A percentile compares a stretch with the other conserved stretches of the same genome.
phyloP scores from a whole-genome alignment of 2,329 filamentous ascomycete genomes.

The Aureobasidium subglaciale region DNA sequence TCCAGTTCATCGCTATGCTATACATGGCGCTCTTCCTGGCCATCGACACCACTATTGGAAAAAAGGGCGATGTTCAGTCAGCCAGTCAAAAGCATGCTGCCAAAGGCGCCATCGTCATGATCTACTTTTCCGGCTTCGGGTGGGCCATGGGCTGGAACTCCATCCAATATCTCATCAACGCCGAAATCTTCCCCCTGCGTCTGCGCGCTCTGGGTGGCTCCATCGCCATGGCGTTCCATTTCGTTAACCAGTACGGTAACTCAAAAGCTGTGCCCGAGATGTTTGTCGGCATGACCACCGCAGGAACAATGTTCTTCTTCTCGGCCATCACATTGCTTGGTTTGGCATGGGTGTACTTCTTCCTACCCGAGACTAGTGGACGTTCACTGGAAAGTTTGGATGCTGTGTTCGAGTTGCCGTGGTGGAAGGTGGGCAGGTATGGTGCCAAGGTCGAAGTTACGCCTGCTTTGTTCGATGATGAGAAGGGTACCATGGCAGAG shows the following conservation, averaged over 20 bases:
- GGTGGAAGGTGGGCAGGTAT: slow-evolving; percentile 62
- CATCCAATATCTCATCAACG: slow-evolving; percentile 72
- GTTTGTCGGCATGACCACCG: slow-evolving; percentile 53
- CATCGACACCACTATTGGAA: slow-evolving; percentile 52
- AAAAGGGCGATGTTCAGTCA: slow-evolving; percentile 42
- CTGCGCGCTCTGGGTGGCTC: slow-evolving; percentile 65
- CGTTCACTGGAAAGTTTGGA: slow-evolving; percentile 53
- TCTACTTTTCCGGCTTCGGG: slow-evolving; percentile 55
- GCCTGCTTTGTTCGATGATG: slow-evolving; percentile 23
- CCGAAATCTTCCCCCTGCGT: slow-evolving; percentile 68
- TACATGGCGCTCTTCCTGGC: slow-evolving; percentile 50
- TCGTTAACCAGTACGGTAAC: slow-evolving; percentile 73
- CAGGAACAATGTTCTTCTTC: slow-evolving; percentile 74
- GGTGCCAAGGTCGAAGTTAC: slow-evolving; percentile 25
- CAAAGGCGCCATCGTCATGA: slow-evolving; percentile 52
- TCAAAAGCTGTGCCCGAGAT: slow-evolving; percentile 67
- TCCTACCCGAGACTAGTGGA: slow-evolving; percentile 45
- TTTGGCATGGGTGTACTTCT: slow-evolving; percentile 54
- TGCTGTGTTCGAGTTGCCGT: slow-evolving; percentile 54
- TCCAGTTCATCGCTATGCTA: slow-evolving; percentile 47
- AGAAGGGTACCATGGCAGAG: slow-evolving; percentile 21
- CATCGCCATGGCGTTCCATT: slow-evolving; percentile 70
- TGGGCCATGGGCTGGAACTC: slow-evolving; percentile 68
- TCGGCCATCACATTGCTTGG: slow-evolving; percentile 60
- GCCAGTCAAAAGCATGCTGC: slow-evolving; percentile 50